A percentile compares a stretch with the other conserved stretches of the same genome.
Conservation (phyloP, 257 asterid genomes). For the Gentiana macrophylla region DNA sequence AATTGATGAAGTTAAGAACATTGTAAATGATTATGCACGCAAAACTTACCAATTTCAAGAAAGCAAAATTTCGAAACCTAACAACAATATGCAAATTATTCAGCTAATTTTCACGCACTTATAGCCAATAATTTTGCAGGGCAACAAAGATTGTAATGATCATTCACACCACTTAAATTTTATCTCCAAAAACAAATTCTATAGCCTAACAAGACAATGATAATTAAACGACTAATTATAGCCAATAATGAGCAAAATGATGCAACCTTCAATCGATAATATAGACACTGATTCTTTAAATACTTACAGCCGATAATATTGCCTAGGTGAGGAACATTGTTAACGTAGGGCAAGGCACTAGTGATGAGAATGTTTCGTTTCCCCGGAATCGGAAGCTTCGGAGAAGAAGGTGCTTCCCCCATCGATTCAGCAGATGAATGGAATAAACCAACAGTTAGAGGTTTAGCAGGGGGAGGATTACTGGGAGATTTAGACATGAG, state of each 20-base stretch:
- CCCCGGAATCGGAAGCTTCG: conserved; percentile 67
- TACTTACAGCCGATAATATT: conserved; percentile 83
- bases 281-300: not conserved
- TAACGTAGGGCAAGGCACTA: conserved; percentile 90
- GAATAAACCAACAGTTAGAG: not conserved
- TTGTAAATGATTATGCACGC: not conserved
- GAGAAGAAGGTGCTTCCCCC: conserved; percentile 27
- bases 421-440: conserved; percentile 7
- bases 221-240: not conserved
- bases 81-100: no score
- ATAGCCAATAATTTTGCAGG: no score
- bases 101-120: no score
- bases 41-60: not conserved
- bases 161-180: no score
- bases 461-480: not conserved
- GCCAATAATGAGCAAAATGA: conserved; percentile 4
- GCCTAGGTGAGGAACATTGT: conserved; percentile 98
- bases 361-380: conserved; percentile 78
- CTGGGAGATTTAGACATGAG: not conserved
- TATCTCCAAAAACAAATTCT: not conserved
- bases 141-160: no score
- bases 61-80: not conserved
- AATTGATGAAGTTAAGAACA: not conserved
- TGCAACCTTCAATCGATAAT: not conserved
- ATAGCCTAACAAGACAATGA: not conserved